Percentiles rank a stretch among this genome's conserved stretches.
Evolutionary conservation across 176 grass and related monocot genomes (phyloP).

Genomic region (Echinochloa phyllopogon): DNA sequence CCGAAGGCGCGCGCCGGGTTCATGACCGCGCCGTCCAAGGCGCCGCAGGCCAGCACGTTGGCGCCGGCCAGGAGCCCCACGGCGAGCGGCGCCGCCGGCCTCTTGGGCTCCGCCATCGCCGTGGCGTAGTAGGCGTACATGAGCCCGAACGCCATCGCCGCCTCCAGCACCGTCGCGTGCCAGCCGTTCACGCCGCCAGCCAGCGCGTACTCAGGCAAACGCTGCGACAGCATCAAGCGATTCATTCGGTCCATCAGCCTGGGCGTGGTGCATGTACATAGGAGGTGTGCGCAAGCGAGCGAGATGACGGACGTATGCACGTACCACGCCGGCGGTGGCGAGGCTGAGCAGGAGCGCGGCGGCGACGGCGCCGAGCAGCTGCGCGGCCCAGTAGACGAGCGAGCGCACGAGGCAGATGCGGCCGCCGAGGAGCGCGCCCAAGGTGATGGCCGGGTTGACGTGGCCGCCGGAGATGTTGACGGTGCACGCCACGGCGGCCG

Average conservation of each 20-base stretch:
- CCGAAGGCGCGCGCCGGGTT: slow-evolving; percentile 52
- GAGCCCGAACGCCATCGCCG: slow-evolving; percentile 55
- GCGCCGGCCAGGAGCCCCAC: slow-evolving; percentile 43
- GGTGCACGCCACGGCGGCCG: slow-evolving; percentile 35
- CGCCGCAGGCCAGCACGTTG: slow-evolving; percentile 54
- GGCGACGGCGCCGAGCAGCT: slow-evolving; percentile 45
- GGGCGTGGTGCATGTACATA: no score
- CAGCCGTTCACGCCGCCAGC: slow-evolving; percentile 23
- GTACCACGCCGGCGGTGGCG: slow-evolving; percentile 19
- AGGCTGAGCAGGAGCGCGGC: slow-evolving; percentile 40
- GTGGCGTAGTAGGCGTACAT: slow-evolving; percentile 50
- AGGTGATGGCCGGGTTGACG: slow-evolving; percentile 59
- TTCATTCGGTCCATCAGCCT: no score
- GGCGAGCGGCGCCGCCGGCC: slow-evolving; percentile 20
- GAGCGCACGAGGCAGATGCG: slow-evolving; percentile 43
- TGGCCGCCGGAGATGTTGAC: slow-evolving; percentile 54
- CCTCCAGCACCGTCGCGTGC: slow-evolving; percentile 46
- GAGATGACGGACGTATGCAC: not conserved
- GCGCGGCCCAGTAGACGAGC: slow-evolving; percentile 47
- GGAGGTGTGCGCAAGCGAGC: no score
- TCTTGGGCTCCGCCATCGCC: not conserved
- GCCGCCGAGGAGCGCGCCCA: slow-evolving; percentile 46
- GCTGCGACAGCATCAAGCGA: not conserved
- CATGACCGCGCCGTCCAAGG: slow-evolving; percentile 52
- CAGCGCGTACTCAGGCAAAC: not conserved